These are phyloP conservation scores for Fusarium kyushuense DNA, from an alignment of 2,329 filamentous ascomycete genomes.

Conservation along the genomic window DNA sequence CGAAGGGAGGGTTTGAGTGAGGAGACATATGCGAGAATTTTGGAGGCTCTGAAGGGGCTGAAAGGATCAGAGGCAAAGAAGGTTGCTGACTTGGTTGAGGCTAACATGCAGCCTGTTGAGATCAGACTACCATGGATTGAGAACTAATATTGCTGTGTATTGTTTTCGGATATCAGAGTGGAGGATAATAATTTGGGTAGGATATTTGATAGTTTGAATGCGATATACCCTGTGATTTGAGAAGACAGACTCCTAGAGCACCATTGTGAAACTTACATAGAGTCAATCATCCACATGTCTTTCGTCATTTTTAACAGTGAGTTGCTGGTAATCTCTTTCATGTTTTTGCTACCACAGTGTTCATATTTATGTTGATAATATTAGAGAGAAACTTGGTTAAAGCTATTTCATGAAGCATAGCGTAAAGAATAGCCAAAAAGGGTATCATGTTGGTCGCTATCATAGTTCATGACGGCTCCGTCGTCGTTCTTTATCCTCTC, in stretches of 20 bases:
- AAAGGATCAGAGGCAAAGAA: conserved; percentile 61
- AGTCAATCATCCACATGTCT: neutral
- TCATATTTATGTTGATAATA: neutral
- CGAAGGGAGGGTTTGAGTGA: conserved; percentile 69
- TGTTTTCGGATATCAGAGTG: neutral
- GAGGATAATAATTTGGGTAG: neutral
- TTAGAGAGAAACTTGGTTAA: neutral
- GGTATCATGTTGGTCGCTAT: conserved; percentile 33
- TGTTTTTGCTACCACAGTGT: neutral
- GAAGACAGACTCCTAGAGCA: neutral
- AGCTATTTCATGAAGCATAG: neutral
- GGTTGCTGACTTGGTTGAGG: conserved; percentile 63
- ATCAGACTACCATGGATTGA: conserved; percentile 65
- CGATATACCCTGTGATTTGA: conserved; percentile 24
- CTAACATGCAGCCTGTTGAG: conserved; percentile 64
- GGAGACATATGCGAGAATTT: conserved; percentile 68
- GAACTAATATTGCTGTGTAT: neutral
- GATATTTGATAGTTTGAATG: conserved; percentile 7
- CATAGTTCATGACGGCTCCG: conserved; percentile 15
- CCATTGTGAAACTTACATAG: neutral
- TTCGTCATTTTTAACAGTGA: too few relatives aligned
- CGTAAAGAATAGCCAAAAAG: neutral
- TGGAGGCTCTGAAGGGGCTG: conserved; percentile 62
- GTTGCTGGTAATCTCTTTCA: neutral
- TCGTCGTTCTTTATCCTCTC: conserved; percentile 18